phyloP scores from a whole-genome alignment of 2,329 filamentous ascomycete genomes.

The Xylariales sp. region DNA sequence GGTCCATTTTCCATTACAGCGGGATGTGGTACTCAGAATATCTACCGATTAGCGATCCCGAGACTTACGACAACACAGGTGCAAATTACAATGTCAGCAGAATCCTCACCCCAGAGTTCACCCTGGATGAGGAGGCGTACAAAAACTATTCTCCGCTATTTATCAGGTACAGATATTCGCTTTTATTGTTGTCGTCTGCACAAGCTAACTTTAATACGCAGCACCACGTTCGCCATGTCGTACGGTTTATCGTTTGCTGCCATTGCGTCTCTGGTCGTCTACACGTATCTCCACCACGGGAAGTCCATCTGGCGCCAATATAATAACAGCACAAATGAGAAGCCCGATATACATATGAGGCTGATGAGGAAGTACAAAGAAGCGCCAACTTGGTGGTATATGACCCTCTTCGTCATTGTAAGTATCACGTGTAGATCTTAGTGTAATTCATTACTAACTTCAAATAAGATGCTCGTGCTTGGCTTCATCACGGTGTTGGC shows the following conservation, averaged over 20 bases:
- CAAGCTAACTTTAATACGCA: conserved; percentile 21
- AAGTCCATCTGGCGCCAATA: conserved; percentile 62
- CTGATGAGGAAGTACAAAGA: conserved; percentile 60
- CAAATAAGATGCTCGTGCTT: conserved; percentile 44
- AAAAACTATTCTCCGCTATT: conserved; percentile 64
- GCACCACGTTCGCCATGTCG: conserved; percentile 65
- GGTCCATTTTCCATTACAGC: conserved; percentile 59
- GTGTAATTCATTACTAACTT: conserved; percentile 7
- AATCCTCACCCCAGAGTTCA: conserved; percentile 58
- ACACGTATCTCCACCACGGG: conserved; percentile 64
- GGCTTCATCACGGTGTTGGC: conserved; percentile 51
- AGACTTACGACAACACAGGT: conserved; percentile 69
- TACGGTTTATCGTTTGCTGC: conserved; percentile 72
- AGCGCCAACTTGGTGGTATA: conserved; percentile 62
- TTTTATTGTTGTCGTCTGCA: not conserved
- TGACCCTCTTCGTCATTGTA: conserved; percentile 50
- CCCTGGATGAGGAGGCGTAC: conserved; percentile 60
- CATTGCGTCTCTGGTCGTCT: conserved; percentile 64
- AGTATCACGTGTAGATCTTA: conserved; percentile 17
- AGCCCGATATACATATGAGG: conserved; percentile 61
- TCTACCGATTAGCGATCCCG: conserved; percentile 65
- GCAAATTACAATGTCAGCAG: conserved; percentile 57
- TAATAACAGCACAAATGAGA: conserved; percentile 52
- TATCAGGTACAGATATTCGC: conserved; percentile 38
- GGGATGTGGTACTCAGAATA: conserved; percentile 61